Evolutionary conservation across 148 eudicot genomes (phyloP).

Genomic region (Vaccinium myrtillus): DNA sequence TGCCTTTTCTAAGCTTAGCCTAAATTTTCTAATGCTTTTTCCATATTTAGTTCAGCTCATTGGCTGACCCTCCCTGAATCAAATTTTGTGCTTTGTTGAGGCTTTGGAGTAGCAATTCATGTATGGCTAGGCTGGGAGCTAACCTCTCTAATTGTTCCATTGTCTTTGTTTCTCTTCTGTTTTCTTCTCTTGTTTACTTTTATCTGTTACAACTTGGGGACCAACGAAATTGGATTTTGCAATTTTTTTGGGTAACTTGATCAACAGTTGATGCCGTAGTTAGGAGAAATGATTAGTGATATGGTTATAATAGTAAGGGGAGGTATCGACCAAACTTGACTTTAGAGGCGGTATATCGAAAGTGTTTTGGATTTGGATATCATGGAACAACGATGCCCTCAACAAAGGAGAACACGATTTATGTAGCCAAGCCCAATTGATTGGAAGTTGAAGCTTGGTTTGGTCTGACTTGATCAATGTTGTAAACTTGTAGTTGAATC

Average conservation of each 20-base stretch:
- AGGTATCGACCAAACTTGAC: not conserved
- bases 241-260: not conserved
- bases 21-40: not conserved
- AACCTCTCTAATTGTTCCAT: not conserved
- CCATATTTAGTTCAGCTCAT: not conserved
- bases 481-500: not conserved
- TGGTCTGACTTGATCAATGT: not conserved
- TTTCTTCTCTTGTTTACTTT: not conserved
- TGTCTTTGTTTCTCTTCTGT: not conserved
- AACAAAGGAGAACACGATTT: not conserved
- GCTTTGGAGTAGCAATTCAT: not conserved
- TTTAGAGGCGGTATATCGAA: not conserved
- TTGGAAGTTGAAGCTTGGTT: not conserved
- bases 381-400: not conserved
- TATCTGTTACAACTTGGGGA: not conserved
- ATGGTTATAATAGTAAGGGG: not conserved
- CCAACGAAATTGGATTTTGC: not conserved
- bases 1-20: not conserved
- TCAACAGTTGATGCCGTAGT: not conserved
- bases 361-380: not conserved
- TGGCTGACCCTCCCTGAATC: not conserved
- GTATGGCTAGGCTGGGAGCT: not conserved
- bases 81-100: not conserved
- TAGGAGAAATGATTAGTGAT: not conserved
- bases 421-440: not conserved